phyloP scores from a whole-genome alignment of 129 eudicot species.

The Dittrichia graveolens region DNA sequence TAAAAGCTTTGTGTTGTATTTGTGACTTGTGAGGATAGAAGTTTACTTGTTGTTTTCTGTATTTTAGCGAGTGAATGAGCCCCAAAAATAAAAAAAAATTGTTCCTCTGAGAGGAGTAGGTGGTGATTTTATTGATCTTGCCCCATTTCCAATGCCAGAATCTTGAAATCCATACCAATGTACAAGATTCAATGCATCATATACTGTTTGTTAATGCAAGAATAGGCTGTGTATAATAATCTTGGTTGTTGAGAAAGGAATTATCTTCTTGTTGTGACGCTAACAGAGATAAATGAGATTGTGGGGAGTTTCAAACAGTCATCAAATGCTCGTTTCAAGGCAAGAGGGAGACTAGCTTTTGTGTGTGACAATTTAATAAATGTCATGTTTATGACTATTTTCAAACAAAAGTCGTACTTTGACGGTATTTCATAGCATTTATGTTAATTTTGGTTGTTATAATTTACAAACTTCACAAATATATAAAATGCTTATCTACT shows the following conservation, averaged over 20 bases:
- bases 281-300: conserved; percentile 27
- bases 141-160: not conserved
- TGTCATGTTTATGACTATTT: conserved; percentile 26
- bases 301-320: conserved; percentile 32
- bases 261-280: conserved; percentile 23
- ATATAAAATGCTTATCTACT: conserved; percentile 8
- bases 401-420: conserved; percentile 25
- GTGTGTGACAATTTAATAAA: conserved; percentile 36
- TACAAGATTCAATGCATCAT: conserved; percentile 18
- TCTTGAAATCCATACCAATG: conserved; percentile 13
- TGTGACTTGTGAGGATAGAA: conserved; percentile 46
- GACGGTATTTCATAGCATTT: conserved; percentile 30
- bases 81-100: not conserved
- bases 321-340: conserved; percentile 34
- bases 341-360: not conserved
- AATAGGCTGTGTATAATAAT: not conserved
- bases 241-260: conserved; percentile 25
- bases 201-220: not conserved
- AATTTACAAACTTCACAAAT: conserved; percentile 1
- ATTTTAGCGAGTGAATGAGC: conserved; percentile 41
- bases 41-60: conserved; percentile 34
- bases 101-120: conserved; percentile 47
- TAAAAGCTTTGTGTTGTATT: conserved; percentile 36
- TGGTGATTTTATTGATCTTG: conserved; percentile 35
- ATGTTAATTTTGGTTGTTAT: conserved; percentile 21